Evolutionary conservation across 768 basidiomycete genomes (phyloP).

Genomic region (Hericium rajendrae): DNA sequence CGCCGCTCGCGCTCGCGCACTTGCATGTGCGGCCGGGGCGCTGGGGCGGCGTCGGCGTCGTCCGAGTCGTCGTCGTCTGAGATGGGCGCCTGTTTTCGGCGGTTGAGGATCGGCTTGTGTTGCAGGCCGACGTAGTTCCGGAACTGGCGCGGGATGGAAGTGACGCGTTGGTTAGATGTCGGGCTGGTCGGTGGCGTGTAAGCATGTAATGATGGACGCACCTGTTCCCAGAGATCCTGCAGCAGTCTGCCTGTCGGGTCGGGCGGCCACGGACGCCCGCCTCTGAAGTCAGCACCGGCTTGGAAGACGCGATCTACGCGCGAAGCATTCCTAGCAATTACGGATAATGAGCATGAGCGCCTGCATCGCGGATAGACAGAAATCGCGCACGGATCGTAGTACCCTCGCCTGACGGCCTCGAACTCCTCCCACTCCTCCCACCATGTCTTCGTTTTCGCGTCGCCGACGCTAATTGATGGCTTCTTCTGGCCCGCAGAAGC

Average conservation of each 20-base stretch:
- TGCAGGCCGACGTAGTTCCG: slow-evolving; percentile 50
- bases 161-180: neutral
- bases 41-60: slow-evolving; percentile 22
- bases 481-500: neutral
- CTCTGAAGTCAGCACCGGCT: slow-evolving; percentile 49
- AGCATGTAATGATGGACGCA: neutral
- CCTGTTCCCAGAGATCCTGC: slow-evolving; percentile 50
- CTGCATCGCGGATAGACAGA: slow-evolving; percentile 17
- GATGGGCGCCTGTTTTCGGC: slow-evolving; percentile 10
- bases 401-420: slow-evolving; percentile 37
- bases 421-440: slow-evolving; percentile 64
- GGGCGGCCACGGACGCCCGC: slow-evolving; percentile 29
- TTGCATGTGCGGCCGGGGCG: neutral
- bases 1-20: neutral
- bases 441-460: slow-evolving; percentile 36
- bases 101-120: slow-evolving; percentile 11
- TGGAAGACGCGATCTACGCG: slow-evolving; percentile 47
- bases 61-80: slow-evolving; percentile 28
- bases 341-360: neutral
- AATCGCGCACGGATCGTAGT: slow-evolving; percentile 39
- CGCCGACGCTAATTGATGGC: slow-evolving; percentile 5
- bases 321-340: slow-evolving; percentile 28
- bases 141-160: slow-evolving; percentile 32
- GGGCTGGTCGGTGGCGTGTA: neutral
- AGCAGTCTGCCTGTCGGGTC: slow-evolving; percentile 18